These are phyloP conservation scores for Nephromyces sp. DNA, from an alignment of 169 alveolate species.

Conservation along the genomic window DNA sequence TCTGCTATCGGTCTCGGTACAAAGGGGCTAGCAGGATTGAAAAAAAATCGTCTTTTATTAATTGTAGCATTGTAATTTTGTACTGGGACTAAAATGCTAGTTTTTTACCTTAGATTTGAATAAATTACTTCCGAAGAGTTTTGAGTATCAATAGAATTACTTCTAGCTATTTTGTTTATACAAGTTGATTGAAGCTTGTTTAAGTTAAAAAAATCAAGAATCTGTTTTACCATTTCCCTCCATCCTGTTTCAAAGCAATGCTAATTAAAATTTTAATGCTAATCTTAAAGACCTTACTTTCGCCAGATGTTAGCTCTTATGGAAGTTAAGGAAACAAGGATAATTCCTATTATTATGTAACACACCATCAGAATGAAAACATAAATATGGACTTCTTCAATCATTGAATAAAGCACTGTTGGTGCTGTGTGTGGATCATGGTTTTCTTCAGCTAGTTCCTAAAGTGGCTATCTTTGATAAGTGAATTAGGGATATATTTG, in stretches of 20 bases:
- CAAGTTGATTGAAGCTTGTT: not conserved
- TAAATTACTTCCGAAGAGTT: not conserved
- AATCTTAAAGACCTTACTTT: too few relatives aligned
- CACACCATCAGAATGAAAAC: conserved; percentile 19
- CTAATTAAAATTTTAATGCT: too few relatives aligned
- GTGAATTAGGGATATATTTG: too few relatives aligned
- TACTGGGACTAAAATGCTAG: conserved; percentile 9
- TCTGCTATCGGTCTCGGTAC: conserved; percentile 15
- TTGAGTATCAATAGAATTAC: too few relatives aligned
- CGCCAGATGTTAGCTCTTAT: conserved; percentile 5
- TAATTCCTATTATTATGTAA: not conserved
- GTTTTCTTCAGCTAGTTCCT: conserved; percentile 23
- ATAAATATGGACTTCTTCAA: conserved; percentile 23
- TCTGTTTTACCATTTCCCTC: not conserved
- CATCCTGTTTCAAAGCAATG: not conserved
- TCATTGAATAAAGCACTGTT: conserved; percentile 19
- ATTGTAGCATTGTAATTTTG: not conserved
- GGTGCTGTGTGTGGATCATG: conserved; percentile 34
- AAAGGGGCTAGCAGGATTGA: conserved; percentile 22
- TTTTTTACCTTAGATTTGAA: conserved; percentile 4
- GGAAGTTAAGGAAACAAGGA: conserved; percentile 1
- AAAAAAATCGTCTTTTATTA: conserved; percentile 4
- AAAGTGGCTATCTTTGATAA: too few relatives aligned
- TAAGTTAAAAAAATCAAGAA: not conserved
- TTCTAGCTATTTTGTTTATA: too few relatives aligned